phyloP scores from a whole-genome alignment of 805 yeast genomes.

The Jamesozyma piceae region DNA sequence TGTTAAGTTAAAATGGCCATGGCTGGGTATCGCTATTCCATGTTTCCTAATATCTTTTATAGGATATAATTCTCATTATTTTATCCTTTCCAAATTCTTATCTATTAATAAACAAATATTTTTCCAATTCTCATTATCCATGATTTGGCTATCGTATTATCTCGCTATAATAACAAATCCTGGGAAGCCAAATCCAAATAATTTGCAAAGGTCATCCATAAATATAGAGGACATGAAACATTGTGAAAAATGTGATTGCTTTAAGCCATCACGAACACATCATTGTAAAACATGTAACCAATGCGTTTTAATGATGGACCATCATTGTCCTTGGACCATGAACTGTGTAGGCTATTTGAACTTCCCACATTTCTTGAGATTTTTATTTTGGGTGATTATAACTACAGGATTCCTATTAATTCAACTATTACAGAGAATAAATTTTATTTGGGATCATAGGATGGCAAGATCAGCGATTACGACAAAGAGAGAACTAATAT shows the following conservation, averaged over 20 bases:
- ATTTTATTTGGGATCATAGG: constrained; percentile 33
- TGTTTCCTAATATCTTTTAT: constrained; percentile 43
- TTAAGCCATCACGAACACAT: constrained; percentile 77
- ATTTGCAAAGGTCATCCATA: background rate
- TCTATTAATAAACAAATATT: constrained; percentile 33
- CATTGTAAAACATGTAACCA: constrained; percentile 69
- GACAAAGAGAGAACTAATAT: constrained; percentile 41
- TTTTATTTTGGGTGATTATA: constrained; percentile 54
- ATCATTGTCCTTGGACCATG: constrained; percentile 89
- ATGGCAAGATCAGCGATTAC: constrained; percentile 42
- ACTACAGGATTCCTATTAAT: constrained; percentile 41
- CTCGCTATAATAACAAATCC: constrained; percentile 61
- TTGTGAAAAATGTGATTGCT: constrained; percentile 62
- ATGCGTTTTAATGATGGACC: constrained; percentile 88
- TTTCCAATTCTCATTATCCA: constrained; percentile 39
- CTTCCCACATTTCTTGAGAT: constrained; percentile 71
- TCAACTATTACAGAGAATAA: constrained; percentile 35
- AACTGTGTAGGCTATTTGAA: constrained; percentile 81
- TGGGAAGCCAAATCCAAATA: constrained; percentile 46
- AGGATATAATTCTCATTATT: constrained; percentile 55
- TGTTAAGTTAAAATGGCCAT: constrained; percentile 37
- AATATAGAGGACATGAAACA: constrained; percentile 32
- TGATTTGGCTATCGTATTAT: constrained; percentile 67
- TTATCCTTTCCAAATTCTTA: constrained; percentile 42
- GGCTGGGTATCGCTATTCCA: constrained; percentile 55